These are phyloP conservation scores for Niveomyces coronatus DNA, from an alignment of 2,329 filamentous ascomycete genomes.

Conservation along the genomic window DNA sequence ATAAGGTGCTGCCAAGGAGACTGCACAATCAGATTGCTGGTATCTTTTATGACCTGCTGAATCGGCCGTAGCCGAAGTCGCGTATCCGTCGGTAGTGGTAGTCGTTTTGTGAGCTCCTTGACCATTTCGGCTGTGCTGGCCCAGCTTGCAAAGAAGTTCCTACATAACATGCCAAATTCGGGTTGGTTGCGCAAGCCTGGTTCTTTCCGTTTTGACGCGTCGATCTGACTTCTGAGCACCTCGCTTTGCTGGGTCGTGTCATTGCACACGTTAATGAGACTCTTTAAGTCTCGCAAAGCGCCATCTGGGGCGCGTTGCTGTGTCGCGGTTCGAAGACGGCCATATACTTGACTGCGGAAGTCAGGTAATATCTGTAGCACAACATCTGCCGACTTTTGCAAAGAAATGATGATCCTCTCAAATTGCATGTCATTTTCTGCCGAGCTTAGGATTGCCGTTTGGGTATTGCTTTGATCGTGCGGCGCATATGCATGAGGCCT, in stretches of 20 bases:
- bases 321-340: constrained; percentile 53
- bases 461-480: constrained; percentile 1
- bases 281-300: constrained; percentile 55
- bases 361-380: constrained; percentile 62
- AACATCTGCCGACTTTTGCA: constrained; percentile 63
- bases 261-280: constrained; percentile 61
- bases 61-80: constrained; percentile 67
- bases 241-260: constrained; percentile 64
- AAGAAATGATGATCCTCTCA: constrained; percentile 68
- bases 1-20: constrained; percentile 46
- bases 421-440: constrained; percentile 70
- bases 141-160: constrained; percentile 62
- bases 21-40: constrained; percentile 56
- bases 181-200: constrained; percentile 58
- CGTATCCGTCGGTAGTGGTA: constrained; percentile 54
- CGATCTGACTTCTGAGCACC: constrained; percentile 60
- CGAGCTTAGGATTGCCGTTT: background rate
- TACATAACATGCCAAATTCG: constrained; percentile 61
- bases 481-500: constrained; percentile 19
- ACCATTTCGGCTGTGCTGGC: constrained; percentile 52
- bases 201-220: constrained; percentile 75
- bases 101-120: constrained; percentile 41
- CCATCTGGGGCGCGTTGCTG: constrained; percentile 48
- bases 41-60: constrained; percentile 74
- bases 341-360: constrained; percentile 56